Conservation (phyloP, 208 protist genomes). For the Leishmania tropica region DNA sequence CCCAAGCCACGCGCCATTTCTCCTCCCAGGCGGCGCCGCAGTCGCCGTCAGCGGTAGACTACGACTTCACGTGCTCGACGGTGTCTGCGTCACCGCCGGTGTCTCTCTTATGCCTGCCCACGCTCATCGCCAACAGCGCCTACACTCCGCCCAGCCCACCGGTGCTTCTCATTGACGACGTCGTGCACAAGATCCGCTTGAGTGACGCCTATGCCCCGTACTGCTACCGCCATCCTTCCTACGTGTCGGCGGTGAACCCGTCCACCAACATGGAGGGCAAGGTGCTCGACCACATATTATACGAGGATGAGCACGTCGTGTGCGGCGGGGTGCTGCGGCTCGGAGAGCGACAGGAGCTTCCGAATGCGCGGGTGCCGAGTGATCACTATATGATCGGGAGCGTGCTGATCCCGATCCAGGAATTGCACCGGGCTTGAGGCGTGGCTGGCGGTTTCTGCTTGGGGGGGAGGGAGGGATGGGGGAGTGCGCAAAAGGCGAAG, state of each 20-base stretch:
- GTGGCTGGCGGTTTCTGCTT: not conserved
- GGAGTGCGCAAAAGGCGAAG: not conserved
- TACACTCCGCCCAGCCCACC: constrained; percentile 8
- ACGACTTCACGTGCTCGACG: not conserved
- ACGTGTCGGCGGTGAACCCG: constrained; percentile 76
- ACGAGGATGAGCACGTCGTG: constrained; percentile 52
- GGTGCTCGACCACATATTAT: constrained; percentile 88
- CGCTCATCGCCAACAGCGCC: not conserved
- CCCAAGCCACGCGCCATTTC: not conserved
- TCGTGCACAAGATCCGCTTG: constrained; percentile 52
- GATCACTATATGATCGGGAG: constrained; percentile 87
- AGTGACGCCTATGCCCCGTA: constrained; percentile 73
- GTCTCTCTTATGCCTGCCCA: constrained; percentile 1
- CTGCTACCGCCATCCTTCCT: constrained; percentile 51
- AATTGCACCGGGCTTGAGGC: constrained; percentile 16
- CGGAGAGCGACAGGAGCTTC: constrained; percentile 49
- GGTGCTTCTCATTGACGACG: constrained; percentile 22
- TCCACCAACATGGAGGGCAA: constrained; percentile 76
- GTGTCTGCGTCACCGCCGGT: not conserved
- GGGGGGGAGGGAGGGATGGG: not conserved
- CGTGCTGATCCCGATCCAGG: constrained; percentile 46
- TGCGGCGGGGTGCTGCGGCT: constrained; percentile 70
- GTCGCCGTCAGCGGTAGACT: not conserved
- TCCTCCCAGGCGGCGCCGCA: not conserved
- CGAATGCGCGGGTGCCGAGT: constrained; percentile 62